Percentiles rank a stretch among this genome's conserved stretches.
These are phyloP conservation scores for Hypoxylon fragiforme DNA, from an alignment of 495 filamentous ascomycete genomes.

Conservation along the genomic window DNA sequence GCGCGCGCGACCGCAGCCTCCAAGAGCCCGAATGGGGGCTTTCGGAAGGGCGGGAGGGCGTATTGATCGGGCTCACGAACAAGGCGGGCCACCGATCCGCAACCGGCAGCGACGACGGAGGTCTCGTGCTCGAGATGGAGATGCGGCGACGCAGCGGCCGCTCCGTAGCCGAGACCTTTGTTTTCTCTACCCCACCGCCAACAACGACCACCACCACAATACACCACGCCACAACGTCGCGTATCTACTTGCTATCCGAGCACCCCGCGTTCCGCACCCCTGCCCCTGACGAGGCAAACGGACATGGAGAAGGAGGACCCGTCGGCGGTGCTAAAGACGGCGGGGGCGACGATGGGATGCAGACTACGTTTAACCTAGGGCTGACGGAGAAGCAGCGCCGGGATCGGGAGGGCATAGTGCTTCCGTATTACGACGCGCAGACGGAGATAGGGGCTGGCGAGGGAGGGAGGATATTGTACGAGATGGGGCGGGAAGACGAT, in stretches of 20 bases:
- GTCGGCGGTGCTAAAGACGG: slow-evolving; percentile 36
- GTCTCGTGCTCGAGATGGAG: slow-evolving; percentile 83
- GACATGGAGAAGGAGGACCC: slow-evolving; percentile 44
- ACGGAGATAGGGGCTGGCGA: slow-evolving; percentile 73
- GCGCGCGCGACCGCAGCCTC: slow-evolving; percentile 68
- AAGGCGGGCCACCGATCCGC: too few relatives aligned
- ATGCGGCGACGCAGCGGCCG: slow-evolving; percentile 79
- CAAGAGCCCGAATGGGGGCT: slow-evolving; percentile 77
- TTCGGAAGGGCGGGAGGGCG: slow-evolving; percentile 71
- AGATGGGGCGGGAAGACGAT: slow-evolving; percentile 95
- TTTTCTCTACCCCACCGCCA: slow-evolving; percentile 53
- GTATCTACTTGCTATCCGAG: slow-evolving; percentile 74
- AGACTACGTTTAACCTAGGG: slow-evolving; percentile 79
- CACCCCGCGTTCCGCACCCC: slow-evolving; percentile 71
- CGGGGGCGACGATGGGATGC: slow-evolving; percentile 56
- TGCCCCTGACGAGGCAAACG: slow-evolving; percentile 29
- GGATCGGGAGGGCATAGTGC: slow-evolving; percentile 82
- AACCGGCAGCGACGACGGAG: slow-evolving; percentile 37
- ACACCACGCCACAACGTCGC: slow-evolving; percentile 39
- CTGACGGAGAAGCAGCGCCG: slow-evolving; percentile 86
- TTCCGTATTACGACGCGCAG: slow-evolving; percentile 97
- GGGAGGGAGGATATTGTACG: slow-evolving; percentile 89
- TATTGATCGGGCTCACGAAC: slow-evolving; percentile 69
- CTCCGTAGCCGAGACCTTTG: slow-evolving; percentile 75
- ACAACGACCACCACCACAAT: neutral